Evolutionary conservation across 139 green algal species (phyloP), one percentile per base, ranked within the genome.

Genomic region (Penium margaritaceum): DNA sequence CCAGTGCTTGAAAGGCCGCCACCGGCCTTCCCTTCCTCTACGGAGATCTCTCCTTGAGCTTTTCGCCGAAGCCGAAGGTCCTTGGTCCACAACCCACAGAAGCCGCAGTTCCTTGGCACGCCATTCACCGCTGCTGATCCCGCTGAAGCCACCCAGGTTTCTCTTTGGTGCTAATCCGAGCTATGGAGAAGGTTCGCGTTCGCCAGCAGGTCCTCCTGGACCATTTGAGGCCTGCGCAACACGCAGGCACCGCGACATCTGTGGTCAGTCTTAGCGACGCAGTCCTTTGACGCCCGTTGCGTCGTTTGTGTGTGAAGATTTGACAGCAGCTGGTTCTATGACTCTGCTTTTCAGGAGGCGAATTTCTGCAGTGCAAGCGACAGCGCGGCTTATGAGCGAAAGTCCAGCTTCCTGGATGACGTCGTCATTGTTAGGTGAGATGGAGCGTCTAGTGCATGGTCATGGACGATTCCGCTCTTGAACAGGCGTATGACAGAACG

Each of bases 361-460:
- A 64, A 81, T 36, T 73, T 61, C 39, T 92, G 87, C 57, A 81
- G 85, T 21, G 90, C 86, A 29, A 90, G 90, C n/a, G 91, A 97
- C 75, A 91, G 85, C 15, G 87, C 89, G 2, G 78, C 81, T 14
- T 96, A 96, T 65, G 82, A 87, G 70, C 81, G 90, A 3, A 77
- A 17, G 32, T 77, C 5, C 63, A 64, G 76, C 27, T 76, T 41
- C 81, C 12, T 62, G 72, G 2, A 70, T 67, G 2, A 44, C 84
- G 74, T 82, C 30, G 60, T 82, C 2, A 75, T 75, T 37, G 38
- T 77, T 15, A 69, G 54, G 57, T 62, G 33, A 91, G 51, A 30
- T 37, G 27, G 27, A 69, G 37, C 6, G 5, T 76, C 58, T 17
- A 60, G 1, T 62, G 24, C 7, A 70, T 9, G 24, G 24, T 71